Evolutionary conservation across 768 basidiomycete genomes (phyloP), one percentile per base, ranked within the genome.

Genomic region (Suillus brevipes): DNA sequence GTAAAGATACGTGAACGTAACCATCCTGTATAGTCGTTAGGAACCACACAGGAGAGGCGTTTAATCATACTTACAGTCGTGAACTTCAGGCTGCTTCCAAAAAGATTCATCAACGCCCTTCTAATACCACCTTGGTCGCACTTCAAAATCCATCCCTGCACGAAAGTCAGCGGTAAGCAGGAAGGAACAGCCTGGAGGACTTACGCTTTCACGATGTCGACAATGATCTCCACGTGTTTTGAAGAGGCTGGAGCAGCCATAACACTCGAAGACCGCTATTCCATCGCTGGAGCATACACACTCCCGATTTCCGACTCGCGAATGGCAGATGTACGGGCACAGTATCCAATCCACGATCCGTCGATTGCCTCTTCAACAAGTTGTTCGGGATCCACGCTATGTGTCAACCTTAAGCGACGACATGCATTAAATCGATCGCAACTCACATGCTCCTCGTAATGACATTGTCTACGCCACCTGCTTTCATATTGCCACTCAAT

Each of bases 91-190:
- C 93, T 94, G 75, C 97, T 97, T 18, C 95, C 94, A 69, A 97
- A 94, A 43, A 98, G 77, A 73, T 98, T 98, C 94, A 97, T 97
- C 66, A 97, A 75, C 14, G 97, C 88, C 36, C 96, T 85, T 37
- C 96, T 87, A 66, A 97, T 89, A 16, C 96, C 96, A 37, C 94
- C 95, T 74, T 91, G 94, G 76, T 98, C 96, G 74, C 92, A 95
- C 71, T 87, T 89, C 36, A 97, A 78, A 9, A 80, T 78, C 95
- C 95, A 98, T 2, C 93, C 93, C 91, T 95, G 66, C 31, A 60
- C 34, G 38, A 64, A 5, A 37, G n/a, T 42, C n/a, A 55, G 37
- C n/a, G 8, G 28, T 49, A 28, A 42, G 36, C 7, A 34, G 23
- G n/a, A 20, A n/a, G 45, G 5, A 49, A 53, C 28, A 23, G n/a